Evolutionary conservation across 495 filamentous ascomycete genomes (phyloP), one percentile per base, ranked within the genome.

Genomic region (Aspergillus nanangensis): DNA sequence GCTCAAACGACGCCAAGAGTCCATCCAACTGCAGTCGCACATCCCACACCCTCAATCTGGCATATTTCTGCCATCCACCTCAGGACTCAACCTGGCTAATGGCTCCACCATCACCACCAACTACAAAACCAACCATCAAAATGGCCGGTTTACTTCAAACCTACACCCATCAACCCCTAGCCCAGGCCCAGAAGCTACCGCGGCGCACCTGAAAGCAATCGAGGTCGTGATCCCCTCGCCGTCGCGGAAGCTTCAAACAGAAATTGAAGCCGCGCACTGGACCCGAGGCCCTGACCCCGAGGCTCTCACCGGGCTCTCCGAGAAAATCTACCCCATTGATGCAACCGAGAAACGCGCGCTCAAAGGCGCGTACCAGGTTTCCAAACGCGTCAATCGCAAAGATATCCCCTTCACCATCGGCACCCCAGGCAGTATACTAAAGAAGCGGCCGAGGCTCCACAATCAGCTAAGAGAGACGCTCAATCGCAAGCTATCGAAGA

Each of bases 171-270:
- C 38, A 13, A 53, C 51, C 18, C 55, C 55, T 1, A 47, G 38
- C 4, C 49, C 52, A 8, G 48, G 34, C 0, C 41, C 44, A 4
- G n/a, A 31, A 22, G 13, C 4, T 27, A 3, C 20, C 40, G 15
- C 32, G 2, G 5, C 11, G 1, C 29, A 36, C 8, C n/a, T 24
- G 8, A 41, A 33, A 5, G 14, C 31, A 5, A 1, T 57, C 20
- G 55, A 44, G 3, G 60, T 66, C 9, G 54, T 66, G 3, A 38
- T 66, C 9, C 60, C 62, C 1, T 56, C 62, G 9, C 55, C 60
- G 9, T 60, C 62, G 8, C 34, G 34, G 7, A 41, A 47, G 8
- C 46, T 56, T 25, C 52, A 38, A 29, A 39, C 35, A 1, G 45
- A 57, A 15, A 51, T 56, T 18, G 41, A 46, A 3, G 15, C 45